Percentiles rank a stretch among this genome's conserved stretches.
Evolutionary conservation across 371 early-diverging fungal species (phyloP).

Genomic region (Coemansia sp.): DNA sequence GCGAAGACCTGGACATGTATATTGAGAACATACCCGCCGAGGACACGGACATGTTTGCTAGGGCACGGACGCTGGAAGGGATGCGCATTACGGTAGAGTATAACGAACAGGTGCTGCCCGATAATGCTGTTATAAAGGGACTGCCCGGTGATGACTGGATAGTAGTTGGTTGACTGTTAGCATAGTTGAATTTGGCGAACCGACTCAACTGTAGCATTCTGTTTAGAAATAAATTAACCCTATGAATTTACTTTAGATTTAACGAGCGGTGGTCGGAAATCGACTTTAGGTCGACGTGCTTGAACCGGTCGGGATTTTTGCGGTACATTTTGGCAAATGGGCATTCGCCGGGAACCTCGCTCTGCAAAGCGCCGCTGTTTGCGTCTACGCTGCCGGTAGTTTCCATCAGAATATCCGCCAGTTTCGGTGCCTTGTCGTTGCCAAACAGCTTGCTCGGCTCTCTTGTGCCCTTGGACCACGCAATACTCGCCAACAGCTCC

Average conservation of each 20-base stretch:
- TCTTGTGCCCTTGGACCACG: conserved; percentile 6
- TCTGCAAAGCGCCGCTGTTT: not conserved
- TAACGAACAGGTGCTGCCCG: no score
- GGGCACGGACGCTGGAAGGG: no score
- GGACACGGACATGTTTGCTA: no score
- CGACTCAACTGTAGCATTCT: not conserved
- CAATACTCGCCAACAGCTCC: conserved; percentile 24
- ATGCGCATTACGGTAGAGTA: no score
- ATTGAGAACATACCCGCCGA: no score
- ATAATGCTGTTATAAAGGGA: no score
- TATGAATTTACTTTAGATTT: conserved; percentile 1
- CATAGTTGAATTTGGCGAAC: not conserved
- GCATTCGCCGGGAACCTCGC: conserved; percentile 31
- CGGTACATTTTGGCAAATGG: conserved; percentile 49
- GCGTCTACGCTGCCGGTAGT: not conserved
- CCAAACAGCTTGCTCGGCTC: not conserved
- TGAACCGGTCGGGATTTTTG: conserved; percentile 38
- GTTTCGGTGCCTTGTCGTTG: not conserved
- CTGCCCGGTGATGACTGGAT: no score
- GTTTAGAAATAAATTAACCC: not conserved
- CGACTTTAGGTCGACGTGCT: conserved; percentile 29
- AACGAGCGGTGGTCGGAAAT: conserved; percentile 29
- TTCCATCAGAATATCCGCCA: not conserved
- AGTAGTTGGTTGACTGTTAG: no score
- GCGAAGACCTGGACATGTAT: no score